A percentile compares a stretch with the other conserved stretches of the same genome.
Evolutionary conservation across 2,329 filamentous ascomycete genomes (phyloP).

Genomic region (Fusarium odoratissimum): DNA sequence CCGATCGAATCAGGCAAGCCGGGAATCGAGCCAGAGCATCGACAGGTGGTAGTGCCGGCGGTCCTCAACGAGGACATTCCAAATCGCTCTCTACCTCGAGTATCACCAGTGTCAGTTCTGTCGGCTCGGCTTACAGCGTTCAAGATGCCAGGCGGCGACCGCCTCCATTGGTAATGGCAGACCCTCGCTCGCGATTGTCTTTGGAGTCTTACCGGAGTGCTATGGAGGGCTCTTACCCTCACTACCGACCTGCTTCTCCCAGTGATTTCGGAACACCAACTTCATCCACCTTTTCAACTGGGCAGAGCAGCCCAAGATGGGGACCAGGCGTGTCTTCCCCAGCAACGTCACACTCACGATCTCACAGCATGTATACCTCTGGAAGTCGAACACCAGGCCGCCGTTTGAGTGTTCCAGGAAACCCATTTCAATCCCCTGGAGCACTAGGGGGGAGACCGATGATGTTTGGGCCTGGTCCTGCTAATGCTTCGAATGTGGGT

Average conservation of each 20-base stretch:
- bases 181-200: slow-evolving; percentile 73
- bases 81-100: slow-evolving; percentile 90
- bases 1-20: slow-evolving; percentile 82
- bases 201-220: slow-evolving; percentile 76
- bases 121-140: slow-evolving; percentile 73
- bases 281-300: slow-evolving; percentile 83
- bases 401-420: slow-evolving; percentile 82
- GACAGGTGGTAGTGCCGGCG: slow-evolving; percentile 78
- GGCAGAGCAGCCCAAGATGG: slow-evolving; percentile 81
- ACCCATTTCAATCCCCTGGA: slow-evolving; percentile 77
- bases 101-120: slow-evolving; percentile 78
- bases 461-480: slow-evolving; percentile 63
- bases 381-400: slow-evolving; percentile 75
- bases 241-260: slow-evolving; percentile 74
- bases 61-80: slow-evolving; percentile 81
- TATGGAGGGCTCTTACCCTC: slow-evolving; percentile 69
- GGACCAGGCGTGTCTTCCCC: slow-evolving; percentile 78
- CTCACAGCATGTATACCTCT: slow-evolving; percentile 75
- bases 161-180: slow-evolving; percentile 85
- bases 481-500: slow-evolving; percentile 66
- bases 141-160: slow-evolving; percentile 78
- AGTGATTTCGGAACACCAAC: slow-evolving; percentile 85
- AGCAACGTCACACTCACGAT: slow-evolving; percentile 73
- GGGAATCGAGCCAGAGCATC: slow-evolving; percentile 79
- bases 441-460: slow-evolving; percentile 67